A percentile compares a stretch with the other conserved stretches of the same genome.
phyloP scores from a whole-genome alignment of 371 early-diverging fungal species.

The Mortierella sp. region DNA sequence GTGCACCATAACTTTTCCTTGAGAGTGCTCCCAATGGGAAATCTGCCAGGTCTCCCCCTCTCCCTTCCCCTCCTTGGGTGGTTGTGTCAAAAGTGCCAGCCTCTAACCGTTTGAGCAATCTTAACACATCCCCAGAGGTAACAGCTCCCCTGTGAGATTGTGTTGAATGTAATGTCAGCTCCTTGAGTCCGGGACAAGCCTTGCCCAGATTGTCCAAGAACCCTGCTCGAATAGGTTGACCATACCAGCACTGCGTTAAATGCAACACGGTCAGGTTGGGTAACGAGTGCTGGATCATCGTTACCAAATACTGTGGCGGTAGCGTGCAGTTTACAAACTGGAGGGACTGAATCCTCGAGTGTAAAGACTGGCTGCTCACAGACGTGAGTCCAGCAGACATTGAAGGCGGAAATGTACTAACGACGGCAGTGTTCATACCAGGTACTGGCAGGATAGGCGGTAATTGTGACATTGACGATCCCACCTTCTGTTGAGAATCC shows the following conservation, averaged over 20 bases:
- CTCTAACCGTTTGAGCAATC: constrained; percentile 23
- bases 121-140: constrained; percentile 17
- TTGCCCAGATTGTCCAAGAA: constrained; percentile 25
- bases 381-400: neutral
- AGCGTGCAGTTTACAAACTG: constrained; percentile 48
- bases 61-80: constrained; percentile 1
- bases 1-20: neutral
- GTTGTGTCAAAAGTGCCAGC: neutral
- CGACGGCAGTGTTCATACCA: constrained; percentile 8
- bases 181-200: constrained; percentile 30
- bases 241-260: constrained; percentile 43
- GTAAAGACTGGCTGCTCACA: neutral
- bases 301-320: constrained; percentile 43
- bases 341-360: constrained; percentile 27
- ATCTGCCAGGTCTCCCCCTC: constrained; percentile 11
- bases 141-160: constrained; percentile 29
- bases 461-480: constrained; percentile 7
- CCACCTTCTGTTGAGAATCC: too few species aligned
- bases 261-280: constrained; percentile 28
- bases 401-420: neutral
- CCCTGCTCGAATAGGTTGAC: constrained; percentile 12
- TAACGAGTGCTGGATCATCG: constrained; percentile 43
- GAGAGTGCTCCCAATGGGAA: constrained; percentile 24
- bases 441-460: constrained; percentile 17
- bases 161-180: constrained; percentile 31